phyloP scores from a whole-genome alignment of 352 stramenopile genomes.

The Globisporangium sylvaticum region DNA sequence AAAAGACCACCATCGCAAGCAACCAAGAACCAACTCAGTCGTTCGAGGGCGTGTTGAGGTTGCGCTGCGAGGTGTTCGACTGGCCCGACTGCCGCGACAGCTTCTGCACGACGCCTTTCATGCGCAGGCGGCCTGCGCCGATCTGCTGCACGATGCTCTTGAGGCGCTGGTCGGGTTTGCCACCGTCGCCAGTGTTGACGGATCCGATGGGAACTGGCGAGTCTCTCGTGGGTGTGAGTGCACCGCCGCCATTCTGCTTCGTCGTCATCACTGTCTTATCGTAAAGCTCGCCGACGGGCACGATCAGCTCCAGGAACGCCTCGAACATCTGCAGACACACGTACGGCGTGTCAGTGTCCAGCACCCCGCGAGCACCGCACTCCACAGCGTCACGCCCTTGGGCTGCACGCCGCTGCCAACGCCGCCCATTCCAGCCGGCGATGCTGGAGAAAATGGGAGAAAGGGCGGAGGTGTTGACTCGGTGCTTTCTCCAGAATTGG shows the following conservation, averaged over 20 bases:
- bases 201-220: not conserved
- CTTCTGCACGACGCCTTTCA: slow-evolving; percentile 10
- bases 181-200: not conserved
- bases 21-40: not conserved
- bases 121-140: not conserved
- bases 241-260: not conserved
- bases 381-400: slow-evolving; percentile 22
- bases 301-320: slow-evolving; percentile 32
- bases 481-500: not conserved
- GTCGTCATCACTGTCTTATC: slow-evolving; percentile 12
- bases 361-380: slow-evolving; percentile 15
- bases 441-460: not conserved
- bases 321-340: slow-evolving; percentile 42
- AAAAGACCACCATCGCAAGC: not conserved
- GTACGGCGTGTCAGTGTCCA: slow-evolving; percentile 20
- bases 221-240: not conserved
- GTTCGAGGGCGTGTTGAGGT: not conserved
- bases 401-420: not conserved
- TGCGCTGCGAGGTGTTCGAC: slow-evolving; percentile 4
- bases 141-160: slow-evolving; percentile 17
- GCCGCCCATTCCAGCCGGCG: not conserved
- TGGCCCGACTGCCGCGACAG: not conserved
- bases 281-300: slow-evolving; percentile 22
- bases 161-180: not conserved
- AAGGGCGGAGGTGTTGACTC: not conserved